Percentiles rank a stretch among this genome's conserved stretches.
Evolutionary conservation across 805 yeast genomes (phyloP).

Genomic region (Wickerhamiella cacticola): DNA sequence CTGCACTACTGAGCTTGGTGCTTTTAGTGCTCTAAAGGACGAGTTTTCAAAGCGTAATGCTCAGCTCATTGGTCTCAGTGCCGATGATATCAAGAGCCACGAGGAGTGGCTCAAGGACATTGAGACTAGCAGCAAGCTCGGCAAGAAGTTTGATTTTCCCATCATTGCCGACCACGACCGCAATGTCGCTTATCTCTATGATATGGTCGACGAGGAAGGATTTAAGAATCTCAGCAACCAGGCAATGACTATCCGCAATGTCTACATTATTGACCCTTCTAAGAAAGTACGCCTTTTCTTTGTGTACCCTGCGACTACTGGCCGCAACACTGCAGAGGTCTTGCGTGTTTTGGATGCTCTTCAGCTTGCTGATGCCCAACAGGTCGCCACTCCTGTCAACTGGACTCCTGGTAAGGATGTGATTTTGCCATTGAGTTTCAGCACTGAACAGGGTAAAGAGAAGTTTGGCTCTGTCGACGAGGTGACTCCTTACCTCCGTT

Average conservation of each 20-base stretch:
- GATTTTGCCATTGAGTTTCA: slow-evolving; percentile 76
- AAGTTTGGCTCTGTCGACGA: slow-evolving; percentile 78
- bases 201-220: slow-evolving; percentile 80
- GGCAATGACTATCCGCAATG: slow-evolving; percentile 83
- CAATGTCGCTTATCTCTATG: slow-evolving; percentile 72
- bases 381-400: slow-evolving; percentile 83
- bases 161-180: slow-evolving; percentile 79
- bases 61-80: slow-evolving; percentile 82
- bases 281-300: slow-evolving; percentile 79
- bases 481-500: slow-evolving; percentile 85
- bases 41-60: slow-evolving; percentile 77
- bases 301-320: slow-evolving; percentile 87
- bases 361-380: slow-evolving; percentile 61
- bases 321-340: slow-evolving; percentile 89
- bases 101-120: slow-evolving; percentile 82
- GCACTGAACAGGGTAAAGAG: slow-evolving; percentile 64
- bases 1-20: slow-evolving; percentile 92
- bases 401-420: slow-evolving; percentile 88
- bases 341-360: slow-evolving; percentile 81
- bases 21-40: slow-evolving; percentile 77
- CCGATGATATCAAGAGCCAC: slow-evolving; percentile 71
- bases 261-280: slow-evolving; percentile 78
- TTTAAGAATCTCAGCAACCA: slow-evolving; percentile 62
- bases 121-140: slow-evolving; percentile 61
- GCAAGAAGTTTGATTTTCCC: slow-evolving; percentile 71